Conservation (phyloP, 345 rosid species). For the Combretum micranthum region DNA sequence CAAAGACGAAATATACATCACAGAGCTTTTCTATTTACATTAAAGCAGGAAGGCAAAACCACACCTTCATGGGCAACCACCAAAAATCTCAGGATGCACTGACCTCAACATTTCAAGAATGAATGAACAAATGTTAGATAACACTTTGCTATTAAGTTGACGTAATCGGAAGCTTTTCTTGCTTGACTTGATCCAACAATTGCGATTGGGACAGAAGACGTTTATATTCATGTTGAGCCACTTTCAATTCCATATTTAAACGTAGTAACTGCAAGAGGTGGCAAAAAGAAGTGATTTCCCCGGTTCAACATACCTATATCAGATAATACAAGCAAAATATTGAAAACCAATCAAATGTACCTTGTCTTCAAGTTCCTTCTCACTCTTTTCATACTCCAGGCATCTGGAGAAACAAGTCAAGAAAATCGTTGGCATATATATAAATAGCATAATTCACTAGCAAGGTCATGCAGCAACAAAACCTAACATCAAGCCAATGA, state of each 20-base stretch:
- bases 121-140: constrained; percentile 1
- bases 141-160: constrained; percentile 9
- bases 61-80: too few relatives aligned
- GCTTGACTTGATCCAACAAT: constrained; percentile 27
- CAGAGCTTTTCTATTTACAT: too few relatives aligned
- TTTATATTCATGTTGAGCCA: constrained; percentile 28
- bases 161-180: constrained; percentile 26
- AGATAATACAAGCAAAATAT: not conserved
- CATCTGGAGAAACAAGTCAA: constrained; percentile 32
- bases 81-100: not conserved
- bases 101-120: not conserved
- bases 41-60: too few relatives aligned
- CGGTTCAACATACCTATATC: not conserved
- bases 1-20: too few relatives aligned
- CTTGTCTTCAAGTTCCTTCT: constrained; percentile 52
- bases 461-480: not conserved
- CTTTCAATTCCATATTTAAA: constrained; percentile 45
- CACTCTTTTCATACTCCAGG: constrained; percentile 50
- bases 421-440: not conserved
- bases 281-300: not conserved
- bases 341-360: constrained; percentile 19
- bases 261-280: constrained; percentile 31
- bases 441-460: not conserved
- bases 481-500: too few relatives aligned
- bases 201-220: constrained; percentile 33